These are phyloP conservation scores for Raffaelea arxii DNA, from an alignment of 2,329 filamentous ascomycete genomes.

Conservation along the genomic window DNA sequence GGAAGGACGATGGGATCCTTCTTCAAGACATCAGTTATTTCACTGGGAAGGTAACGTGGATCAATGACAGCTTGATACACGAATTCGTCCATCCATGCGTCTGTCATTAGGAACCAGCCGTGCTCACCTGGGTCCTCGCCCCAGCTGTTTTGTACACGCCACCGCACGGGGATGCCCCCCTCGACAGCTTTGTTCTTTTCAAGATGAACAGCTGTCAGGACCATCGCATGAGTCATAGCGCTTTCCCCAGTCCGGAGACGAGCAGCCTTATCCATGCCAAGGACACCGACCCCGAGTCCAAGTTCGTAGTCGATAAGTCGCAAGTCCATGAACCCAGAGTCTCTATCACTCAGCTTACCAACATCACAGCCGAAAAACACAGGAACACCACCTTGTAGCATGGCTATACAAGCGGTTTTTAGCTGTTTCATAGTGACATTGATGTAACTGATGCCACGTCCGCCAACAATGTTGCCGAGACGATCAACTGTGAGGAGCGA, in stretches of 20 bases:
- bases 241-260: constrained; percentile 65
- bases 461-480: constrained; percentile 74
- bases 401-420: constrained; percentile 63
- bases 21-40: constrained; percentile 60
- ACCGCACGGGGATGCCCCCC: constrained; percentile 50
- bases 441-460: constrained; percentile 67
- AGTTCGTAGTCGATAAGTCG: constrained; percentile 69
- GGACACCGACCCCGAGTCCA: constrained; percentile 68
- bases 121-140: constrained; percentile 58
- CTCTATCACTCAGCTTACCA: constrained; percentile 64
- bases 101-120: constrained; percentile 86
- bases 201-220: constrained; percentile 76
- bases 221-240: constrained; percentile 89
- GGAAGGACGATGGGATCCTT: constrained; percentile 62
- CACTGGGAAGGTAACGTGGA: constrained; percentile 53
- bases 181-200: constrained; percentile 50
- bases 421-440: constrained; percentile 68
- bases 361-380: constrained; percentile 88
- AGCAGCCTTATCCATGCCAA: constrained; percentile 68
- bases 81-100: constrained; percentile 71
- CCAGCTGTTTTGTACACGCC: constrained; percentile 87
- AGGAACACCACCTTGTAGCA: constrained; percentile 68
- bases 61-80: constrained; percentile 82
- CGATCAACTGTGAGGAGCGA: constrained; percentile 66
- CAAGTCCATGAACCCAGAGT: constrained; percentile 70